A percentile compares a stretch with the other conserved stretches of the same genome.
These are phyloP conservation scores for Ascochyta rabiei DNA, from an alignment of 2,329 filamentous ascomycete genomes.

Conservation along the genomic window DNA sequence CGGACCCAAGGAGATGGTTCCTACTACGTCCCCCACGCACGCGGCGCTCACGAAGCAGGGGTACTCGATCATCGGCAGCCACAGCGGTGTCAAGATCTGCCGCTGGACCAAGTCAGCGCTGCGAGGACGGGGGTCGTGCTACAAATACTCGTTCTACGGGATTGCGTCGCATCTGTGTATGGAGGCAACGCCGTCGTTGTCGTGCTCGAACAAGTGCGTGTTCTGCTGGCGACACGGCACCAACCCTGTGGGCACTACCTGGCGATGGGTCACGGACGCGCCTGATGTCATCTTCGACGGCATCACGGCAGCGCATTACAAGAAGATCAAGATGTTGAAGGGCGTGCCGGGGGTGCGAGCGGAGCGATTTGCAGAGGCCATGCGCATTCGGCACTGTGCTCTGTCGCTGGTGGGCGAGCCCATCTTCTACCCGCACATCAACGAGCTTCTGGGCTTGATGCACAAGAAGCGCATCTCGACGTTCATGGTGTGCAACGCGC, in stretches of 20 bases:
- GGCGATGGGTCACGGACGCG: slow-evolving; percentile 94
- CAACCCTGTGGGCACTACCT: slow-evolving; percentile 94
- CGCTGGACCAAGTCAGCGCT: slow-evolving; percentile 98
- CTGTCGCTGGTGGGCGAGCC: slow-evolving; percentile 92
- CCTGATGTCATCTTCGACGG: slow-evolving; percentile 89
- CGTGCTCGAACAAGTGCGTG: slow-evolving; percentile 97
- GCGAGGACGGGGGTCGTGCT: slow-evolving; percentile 90
- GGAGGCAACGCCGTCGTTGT: slow-evolving; percentile 95
- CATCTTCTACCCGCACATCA: slow-evolving; percentile 99
- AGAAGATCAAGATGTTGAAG: slow-evolving; percentile 97
- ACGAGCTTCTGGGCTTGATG: slow-evolving; percentile 83
- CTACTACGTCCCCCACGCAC: slow-evolving; percentile 86
- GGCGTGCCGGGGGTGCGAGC: slow-evolving; percentile 91
- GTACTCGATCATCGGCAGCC: slow-evolving; percentile 92
- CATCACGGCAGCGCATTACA: slow-evolving; percentile 89
- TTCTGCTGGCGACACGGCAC: slow-evolving; percentile 99
- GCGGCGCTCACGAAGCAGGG: slow-evolving; percentile 92
- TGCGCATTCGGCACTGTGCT: slow-evolving; percentile 92
- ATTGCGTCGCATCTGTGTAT: slow-evolving; percentile 97
- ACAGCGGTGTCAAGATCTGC: slow-evolving; percentile 96
- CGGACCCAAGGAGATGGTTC: slow-evolving; percentile 85
- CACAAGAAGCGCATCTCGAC: slow-evolving; percentile 87
- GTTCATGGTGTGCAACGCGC: slow-evolving; percentile 96
- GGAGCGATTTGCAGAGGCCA: slow-evolving; percentile 89
- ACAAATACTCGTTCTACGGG: slow-evolving; percentile 97